Percentiles rank a stretch among this genome's conserved stretches.
phyloP scores from a whole-genome alignment of 1,139 yeast genomes.

The Taphrina betulina region DNA sequence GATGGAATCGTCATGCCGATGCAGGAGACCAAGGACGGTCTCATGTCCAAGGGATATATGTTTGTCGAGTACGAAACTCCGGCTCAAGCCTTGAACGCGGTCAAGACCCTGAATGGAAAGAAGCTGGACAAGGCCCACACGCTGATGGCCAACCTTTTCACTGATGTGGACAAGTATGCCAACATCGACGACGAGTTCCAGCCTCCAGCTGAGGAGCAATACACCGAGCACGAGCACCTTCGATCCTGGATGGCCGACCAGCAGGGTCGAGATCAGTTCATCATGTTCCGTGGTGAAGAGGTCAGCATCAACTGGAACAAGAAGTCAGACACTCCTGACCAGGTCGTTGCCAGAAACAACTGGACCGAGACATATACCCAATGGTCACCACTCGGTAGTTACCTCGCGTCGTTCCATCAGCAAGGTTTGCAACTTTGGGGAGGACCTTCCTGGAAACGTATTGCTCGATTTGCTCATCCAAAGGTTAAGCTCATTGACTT shows the following conservation, averaged over 20 bases:
- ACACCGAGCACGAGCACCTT: conserved; percentile 58
- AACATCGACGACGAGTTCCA: conserved; percentile 62
- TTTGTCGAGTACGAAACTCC: conserved; percentile 77
- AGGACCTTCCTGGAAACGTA: conserved; percentile 72
- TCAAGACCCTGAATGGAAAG: conserved; percentile 78
- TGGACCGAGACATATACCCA: conserved; percentile 87
- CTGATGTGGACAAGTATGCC: conserved; percentile 82
- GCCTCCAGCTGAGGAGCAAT: conserved; percentile 56
- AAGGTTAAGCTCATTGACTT: conserved; percentile 87
- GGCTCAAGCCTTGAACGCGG: conserved; percentile 72
- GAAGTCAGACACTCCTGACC: conserved; percentile 70
- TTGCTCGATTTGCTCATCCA: conserved; percentile 80
- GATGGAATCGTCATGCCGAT: conserved; percentile 77
- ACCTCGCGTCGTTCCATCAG: conserved; percentile 80
- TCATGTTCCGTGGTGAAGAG: conserved; percentile 73
- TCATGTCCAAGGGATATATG: conserved; percentile 49
- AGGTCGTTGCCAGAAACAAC: conserved; percentile 68
- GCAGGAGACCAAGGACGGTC: conserved; percentile 73
- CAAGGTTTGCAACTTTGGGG: conserved; percentile 98
- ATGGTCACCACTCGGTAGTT: conserved; percentile 94
- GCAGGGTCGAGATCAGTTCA: conserved; percentile 85
- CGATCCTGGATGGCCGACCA: conserved; percentile 89
- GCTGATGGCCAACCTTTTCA: conserved; percentile 74
- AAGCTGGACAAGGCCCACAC: conserved; percentile 93
- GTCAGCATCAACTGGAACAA: conserved; percentile 90